Evolutionary conservation across 2,329 filamentous ascomycete genomes (phyloP), one percentile per base, ranked within the genome.

Genomic region (Metarhizium robertsii): DNA sequence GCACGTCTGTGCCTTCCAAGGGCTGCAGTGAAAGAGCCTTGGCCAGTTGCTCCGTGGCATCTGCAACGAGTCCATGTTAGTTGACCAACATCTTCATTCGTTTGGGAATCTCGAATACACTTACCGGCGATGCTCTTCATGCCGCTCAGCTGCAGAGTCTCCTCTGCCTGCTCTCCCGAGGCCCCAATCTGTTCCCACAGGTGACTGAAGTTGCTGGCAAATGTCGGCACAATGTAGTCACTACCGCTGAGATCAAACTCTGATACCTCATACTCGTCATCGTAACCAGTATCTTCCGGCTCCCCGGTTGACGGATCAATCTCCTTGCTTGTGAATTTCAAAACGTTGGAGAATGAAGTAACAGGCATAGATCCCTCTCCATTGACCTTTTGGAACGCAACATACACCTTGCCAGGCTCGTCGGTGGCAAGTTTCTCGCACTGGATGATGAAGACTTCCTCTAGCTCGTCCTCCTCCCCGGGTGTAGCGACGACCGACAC

Each of bases 321-420:
- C 73, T 99, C 94, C 75, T 96, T 97, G 77, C 87, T 94, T 18
- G 91, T 96, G 71, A 99, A 99, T 73, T 94, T 96, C 68, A 99
- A 86, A 43, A 90, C 77, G 72, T 97, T 99, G 61, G 89, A 90
- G 72, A 99, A 95, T 46, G 84, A 88, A 53, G 87, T 85, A 25
- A 88, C 79, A 4, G 91, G 85, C 70, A 95, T 86, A n/a, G 86
- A 81, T 47, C 76, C 79, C 64, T 90, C 88, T 55, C 89, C 91
- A 57, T 80, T 82, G 32, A 84, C 74, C 71, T 95, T 94, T 74
- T 87, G 89, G 78, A 99, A 96, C 2, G 91, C 91, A 45, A 96
- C 94, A 67, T 96, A 99, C 45, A 97, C 86, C 63, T 91, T 92
- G 57, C 94, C 94, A 0, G 92, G 90, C 69, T 92, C 88, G 66